phyloP scores from a whole-genome alignment of 371 early-diverging fungal genomes.

The Mucor plumbeus region DNA sequence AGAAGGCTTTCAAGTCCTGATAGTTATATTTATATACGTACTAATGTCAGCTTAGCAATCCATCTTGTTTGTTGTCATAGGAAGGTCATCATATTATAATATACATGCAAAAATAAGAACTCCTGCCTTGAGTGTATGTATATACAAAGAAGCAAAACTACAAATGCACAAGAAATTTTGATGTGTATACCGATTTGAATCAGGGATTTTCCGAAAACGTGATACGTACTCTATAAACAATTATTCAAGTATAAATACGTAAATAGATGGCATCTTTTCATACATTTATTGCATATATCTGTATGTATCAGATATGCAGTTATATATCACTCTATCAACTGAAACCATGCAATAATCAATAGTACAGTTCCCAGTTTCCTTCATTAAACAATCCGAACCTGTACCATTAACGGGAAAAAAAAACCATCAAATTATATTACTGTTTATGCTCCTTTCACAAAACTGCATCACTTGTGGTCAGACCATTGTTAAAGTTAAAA shows the following conservation, averaged over 20 bases:
- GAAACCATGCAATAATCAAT: no score
- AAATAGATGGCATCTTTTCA: no score
- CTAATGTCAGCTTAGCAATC: neutral
- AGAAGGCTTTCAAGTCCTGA: neutral
- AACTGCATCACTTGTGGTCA: neutral
- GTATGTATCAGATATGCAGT: neutral
- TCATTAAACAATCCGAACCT: no score
- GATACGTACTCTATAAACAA: neutral
- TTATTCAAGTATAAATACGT: neutral
- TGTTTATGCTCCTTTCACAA: neutral
- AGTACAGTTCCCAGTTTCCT: no score
- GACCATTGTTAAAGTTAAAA: neutral
- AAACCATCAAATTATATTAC: no score
- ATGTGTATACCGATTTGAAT: neutral
- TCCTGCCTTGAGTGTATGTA: neutral
- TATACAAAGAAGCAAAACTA: neutral
- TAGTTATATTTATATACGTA: neutral
- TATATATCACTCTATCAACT: no score
- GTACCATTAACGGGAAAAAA: no score
- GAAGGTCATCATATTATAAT: neutral
- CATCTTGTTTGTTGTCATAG: conserved; percentile 1
- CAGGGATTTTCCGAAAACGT: neutral
- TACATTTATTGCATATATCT: no score
- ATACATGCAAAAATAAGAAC: neutral
- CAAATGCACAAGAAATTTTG: neutral